These are phyloP conservation scores for Chlorella vulgaris DNA, from an alignment of 139 green algal species.

Conservation along the genomic window DNA sequence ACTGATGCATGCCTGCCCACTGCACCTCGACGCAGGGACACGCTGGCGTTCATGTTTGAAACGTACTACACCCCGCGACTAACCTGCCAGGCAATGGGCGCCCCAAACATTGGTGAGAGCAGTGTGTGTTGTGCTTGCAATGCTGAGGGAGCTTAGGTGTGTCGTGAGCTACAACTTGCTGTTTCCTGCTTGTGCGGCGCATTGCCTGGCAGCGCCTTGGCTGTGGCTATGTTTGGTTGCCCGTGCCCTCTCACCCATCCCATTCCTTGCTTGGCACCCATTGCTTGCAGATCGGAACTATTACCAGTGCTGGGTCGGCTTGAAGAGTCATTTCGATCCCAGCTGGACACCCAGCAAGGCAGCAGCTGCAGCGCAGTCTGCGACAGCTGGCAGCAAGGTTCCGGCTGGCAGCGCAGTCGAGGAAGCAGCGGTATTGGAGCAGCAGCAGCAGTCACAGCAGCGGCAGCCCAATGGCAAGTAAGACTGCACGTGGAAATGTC, in stretches of 20 bases:
- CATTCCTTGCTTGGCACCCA: too few relatives aligned
- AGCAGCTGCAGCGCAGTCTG: not conserved
- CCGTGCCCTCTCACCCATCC: too few relatives aligned
- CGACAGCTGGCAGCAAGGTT: not conserved
- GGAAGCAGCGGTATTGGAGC: not conserved
- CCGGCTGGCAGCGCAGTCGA: not conserved
- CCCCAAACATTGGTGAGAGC: slow-evolving; percentile 55
- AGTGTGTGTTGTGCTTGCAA: not conserved
- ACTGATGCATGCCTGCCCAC: not conserved
- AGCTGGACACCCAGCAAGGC: slow-evolving; percentile 5
- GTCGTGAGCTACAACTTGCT: too few relatives aligned
- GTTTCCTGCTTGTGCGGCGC: too few relatives aligned
- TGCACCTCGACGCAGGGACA: slow-evolving; percentile 39
- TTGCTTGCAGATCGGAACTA: slow-evolving; percentile 75
- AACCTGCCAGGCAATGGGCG: slow-evolving; percentile 69
- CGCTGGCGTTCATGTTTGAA: slow-evolving; percentile 95
- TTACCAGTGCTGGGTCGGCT: slow-evolving; percentile 67
- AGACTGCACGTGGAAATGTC: too few relatives aligned
- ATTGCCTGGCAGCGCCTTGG: too few relatives aligned
- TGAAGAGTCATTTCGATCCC: slow-evolving; percentile 69
- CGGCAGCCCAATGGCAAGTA: too few relatives aligned
- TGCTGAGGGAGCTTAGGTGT: not conserved
- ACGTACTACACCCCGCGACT: slow-evolving; percentile 71
- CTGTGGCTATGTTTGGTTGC: too few relatives aligned
- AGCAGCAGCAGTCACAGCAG: not conserved